Base-by-base conservation (phyloP, 129 eudicot genomes). In the Pittosporum tobira region DNA sequence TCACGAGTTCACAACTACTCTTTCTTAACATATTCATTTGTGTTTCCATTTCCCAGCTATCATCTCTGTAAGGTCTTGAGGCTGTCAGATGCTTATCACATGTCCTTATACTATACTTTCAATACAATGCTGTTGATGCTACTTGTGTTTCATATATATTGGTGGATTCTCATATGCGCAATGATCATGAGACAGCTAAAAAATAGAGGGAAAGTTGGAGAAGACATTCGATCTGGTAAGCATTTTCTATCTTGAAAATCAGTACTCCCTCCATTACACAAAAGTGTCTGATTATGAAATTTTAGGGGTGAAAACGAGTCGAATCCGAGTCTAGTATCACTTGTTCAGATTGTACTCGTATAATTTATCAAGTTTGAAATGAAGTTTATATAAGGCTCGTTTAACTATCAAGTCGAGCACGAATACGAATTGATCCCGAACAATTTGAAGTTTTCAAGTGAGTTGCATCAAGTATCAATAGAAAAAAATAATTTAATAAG, bases 141-240 rank as follows among this genome's bases (percentile, higher is more conserved):
- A 47, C 88, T 90, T 26, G 84, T 85, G 62, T 85, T 90, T 74
- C 97, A 90, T 66, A 64, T 90, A 68, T 90, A 90, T 63, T 90
- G 97, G 97, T 90, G 97, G 97, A 71, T 82, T 51, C 97, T 90
- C 69, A 90, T 90, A 48, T 85, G 68, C 72, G 62, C 83, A 59
- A 90, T 90, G 97, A 85, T 90, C 52, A 73, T 66, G 77, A 86
- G 79, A 77, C 95, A 85, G 61, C 84, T 90, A 16, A 83, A 74
- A 66, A 90, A 85, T 65, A 77, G 81, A 73, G 97, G 97, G 70
- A 69, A 90, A 74, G 89, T 90, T 66, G 97, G 95, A 38, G 94
- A 85, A 73, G 97, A 90, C 68, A 77, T 85, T 44, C 81, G 97
- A 73, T 85, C 95, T 22, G 97, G 97, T 90, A 62, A 57, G 63